phyloP scores from a whole-genome alignment of 495 filamentous ascomycete species.

The Penicillium steckii region DNA sequence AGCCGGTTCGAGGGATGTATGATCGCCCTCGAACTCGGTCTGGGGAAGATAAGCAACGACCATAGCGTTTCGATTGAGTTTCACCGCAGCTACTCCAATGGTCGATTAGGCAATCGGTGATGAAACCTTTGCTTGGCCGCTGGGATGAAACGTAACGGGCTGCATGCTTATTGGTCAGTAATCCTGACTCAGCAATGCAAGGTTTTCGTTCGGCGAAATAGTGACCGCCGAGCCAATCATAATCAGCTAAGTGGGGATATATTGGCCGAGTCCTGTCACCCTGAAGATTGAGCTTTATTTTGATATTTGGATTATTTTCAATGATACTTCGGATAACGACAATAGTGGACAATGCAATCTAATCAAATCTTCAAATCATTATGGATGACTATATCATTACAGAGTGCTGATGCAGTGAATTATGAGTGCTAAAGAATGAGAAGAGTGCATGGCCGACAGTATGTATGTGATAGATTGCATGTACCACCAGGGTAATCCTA shows the following conservation, averaged over 20 bases:
- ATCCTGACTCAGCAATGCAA: neutral
- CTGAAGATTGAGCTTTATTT: too few relatives aligned
- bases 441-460: too few relatives aligned
- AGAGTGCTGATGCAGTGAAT: too few relatives aligned
- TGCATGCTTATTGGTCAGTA: neutral
- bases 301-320: too few relatives aligned
- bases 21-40: constrained; percentile 15
- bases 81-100: neutral
- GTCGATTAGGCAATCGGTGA: constrained; percentile 1
- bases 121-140: constrained; percentile 1
- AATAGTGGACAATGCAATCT: too few relatives aligned
- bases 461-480: too few relatives aligned
- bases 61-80: constrained; percentile 14
- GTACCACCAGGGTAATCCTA: too few relatives aligned
- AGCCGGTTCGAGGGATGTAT: constrained; percentile 9
- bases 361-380: too few relatives aligned
- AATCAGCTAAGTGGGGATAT: neutral
- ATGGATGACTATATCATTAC: too few relatives aligned
- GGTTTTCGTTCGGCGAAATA: constrained; percentile 1
- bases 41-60: constrained; percentile 18
- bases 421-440: too few relatives aligned
- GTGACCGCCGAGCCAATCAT: neutral
- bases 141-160: constrained; percentile 9
- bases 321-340: too few relatives aligned
- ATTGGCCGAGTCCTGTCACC: neutral